These are phyloP conservation scores for Hypericum perforatum DNA, from an alignment of 345 rosid genomes.

Conservation along the genomic window DNA sequence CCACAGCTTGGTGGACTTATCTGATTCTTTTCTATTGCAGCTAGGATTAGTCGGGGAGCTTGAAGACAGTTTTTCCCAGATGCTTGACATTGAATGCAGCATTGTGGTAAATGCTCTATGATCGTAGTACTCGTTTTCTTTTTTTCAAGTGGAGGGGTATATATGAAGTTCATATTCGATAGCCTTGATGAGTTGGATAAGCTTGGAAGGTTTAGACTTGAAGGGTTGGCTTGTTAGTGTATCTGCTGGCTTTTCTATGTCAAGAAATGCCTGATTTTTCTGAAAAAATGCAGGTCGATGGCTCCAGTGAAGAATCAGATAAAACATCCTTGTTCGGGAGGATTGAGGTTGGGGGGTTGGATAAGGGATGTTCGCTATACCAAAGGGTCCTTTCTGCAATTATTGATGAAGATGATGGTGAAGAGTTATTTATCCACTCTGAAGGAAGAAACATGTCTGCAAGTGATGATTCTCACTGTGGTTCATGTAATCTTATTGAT, in stretches of 20 bases:
- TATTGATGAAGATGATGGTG: slow-evolving; percentile 87
- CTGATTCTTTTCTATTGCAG: slow-evolving; percentile 33
- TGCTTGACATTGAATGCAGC: slow-evolving; percentile 36
- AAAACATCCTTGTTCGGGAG: slow-evolving; percentile 35
- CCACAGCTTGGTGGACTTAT: slow-evolving; percentile 9
- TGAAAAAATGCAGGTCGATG: slow-evolving; percentile 31
- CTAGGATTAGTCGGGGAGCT: slow-evolving; percentile 61
- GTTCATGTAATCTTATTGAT: slow-evolving; percentile 84
- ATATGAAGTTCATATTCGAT: background rate
- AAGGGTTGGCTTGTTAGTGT: slow-evolving; percentile 8
- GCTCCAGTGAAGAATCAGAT: slow-evolving; percentile 29
- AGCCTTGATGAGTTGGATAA: background rate
- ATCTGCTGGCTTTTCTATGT: slow-evolving; percentile 39
- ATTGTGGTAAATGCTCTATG: slow-evolving; percentile 34
- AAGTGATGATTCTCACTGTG: slow-evolving; percentile 96
- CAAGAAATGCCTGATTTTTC: slow-evolving; percentile 31
- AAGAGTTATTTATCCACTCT: slow-evolving; percentile 44
- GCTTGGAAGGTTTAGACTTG: no score
- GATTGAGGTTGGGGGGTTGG: slow-evolving; percentile 42
- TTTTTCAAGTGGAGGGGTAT: background rate
- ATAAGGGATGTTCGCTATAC: slow-evolving; percentile 61
- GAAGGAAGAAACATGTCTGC: slow-evolving; percentile 71
- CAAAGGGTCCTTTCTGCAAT: slow-evolving; percentile 86
- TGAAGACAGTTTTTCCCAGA: slow-evolving; percentile 51
- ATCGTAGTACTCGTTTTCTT: slow-evolving; percentile 1